Conservation (phyloP, 108 stramenopile species). For the Cylindrotheca fusiformis region DNA sequence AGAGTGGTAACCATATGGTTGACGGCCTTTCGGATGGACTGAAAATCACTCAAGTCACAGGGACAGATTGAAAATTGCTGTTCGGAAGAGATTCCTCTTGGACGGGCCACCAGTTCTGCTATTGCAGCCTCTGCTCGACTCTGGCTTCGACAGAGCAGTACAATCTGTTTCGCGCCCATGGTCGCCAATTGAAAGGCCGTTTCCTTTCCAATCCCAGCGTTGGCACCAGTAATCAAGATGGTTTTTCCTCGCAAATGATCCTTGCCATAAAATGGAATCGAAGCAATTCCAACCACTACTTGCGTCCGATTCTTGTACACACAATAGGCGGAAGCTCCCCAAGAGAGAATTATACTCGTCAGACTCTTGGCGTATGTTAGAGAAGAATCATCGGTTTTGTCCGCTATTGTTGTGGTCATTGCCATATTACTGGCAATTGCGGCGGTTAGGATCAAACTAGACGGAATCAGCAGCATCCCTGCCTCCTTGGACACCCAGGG, state of each 20-base stretch:
- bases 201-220: conserved; percentile 81
- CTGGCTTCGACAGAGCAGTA: conserved; percentile 69
- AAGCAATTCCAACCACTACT: conserved; percentile 21
- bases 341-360: conserved; percentile 2
- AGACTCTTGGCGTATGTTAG: neutral
- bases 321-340: neutral
- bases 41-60: conserved; percentile 55
- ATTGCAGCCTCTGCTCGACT: conserved; percentile 54
- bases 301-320: conserved; percentile 4
- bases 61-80: conserved; percentile 40
- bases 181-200: conserved; percentile 66
- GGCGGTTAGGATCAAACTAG: conserved; percentile 2
- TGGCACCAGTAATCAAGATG: conserved; percentile 79
- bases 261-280: conserved; percentile 10
- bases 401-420: neutral
- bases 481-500: conserved; percentile 10
- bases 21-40: conserved; percentile 50
- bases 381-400: neutral
- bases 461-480: neutral
- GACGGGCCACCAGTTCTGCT: conserved; percentile 26
- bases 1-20: neutral
- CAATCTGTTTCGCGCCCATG: conserved; percentile 60
- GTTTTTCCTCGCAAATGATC: conserved; percentile 22
- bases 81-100: neutral
- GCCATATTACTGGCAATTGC: conserved; percentile 6